Evolutionary conservation across 2,329 filamentous ascomycete genomes (phyloP), one percentile per base, ranked within the genome.

Genomic region (Biscogniauxia marginata): DNA sequence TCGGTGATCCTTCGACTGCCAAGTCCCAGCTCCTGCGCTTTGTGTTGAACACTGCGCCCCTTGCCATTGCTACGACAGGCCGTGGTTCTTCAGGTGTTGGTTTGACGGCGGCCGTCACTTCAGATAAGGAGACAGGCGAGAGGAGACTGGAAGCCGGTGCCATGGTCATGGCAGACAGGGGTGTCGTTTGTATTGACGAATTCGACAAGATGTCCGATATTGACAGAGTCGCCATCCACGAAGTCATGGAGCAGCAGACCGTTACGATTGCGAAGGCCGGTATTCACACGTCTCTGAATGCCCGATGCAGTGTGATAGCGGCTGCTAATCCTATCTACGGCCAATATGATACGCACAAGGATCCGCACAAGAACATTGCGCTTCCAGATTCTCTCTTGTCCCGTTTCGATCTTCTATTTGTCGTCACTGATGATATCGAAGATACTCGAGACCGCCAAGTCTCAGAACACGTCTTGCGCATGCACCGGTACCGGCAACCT

Each of bases 151-250:
- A 99, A 75, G 95, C 95, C 16, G 95, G 95, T 83, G 95, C 95
- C 62, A 99, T 99, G 95, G 95, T 99, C 58, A 90, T 99, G 69
- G 95, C 87, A 61, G 95, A 99, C 73, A 89, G 95, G 61, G 95
- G 95, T 65, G 93, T 99, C 9, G 95, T 99, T 30, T 99, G 95
- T 78, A 99, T 99, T 64, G 95, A 99, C 71, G 95, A 99, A 70
- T 99, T 99, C 65, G 95, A 99, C 79, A 99, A 99, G 75, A 99
- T 99, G 95, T 97, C 92, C 55, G 95, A 99, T 71, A 88, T 98
- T 56, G 95, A 99, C 74, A 87, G 95, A 71, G 95, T 99, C 3
- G 95, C 95, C 48, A 99, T 99, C 66, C 95, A 99, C 84, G 95
- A 99, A 90, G 95, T 99, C 63, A 99, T 99, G 95, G 95, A 99